These are phyloP conservation scores for Fusarium incarnatum DNA, from an alignment of 2,329 filamentous ascomycete species.

Conservation along the genomic window DNA sequence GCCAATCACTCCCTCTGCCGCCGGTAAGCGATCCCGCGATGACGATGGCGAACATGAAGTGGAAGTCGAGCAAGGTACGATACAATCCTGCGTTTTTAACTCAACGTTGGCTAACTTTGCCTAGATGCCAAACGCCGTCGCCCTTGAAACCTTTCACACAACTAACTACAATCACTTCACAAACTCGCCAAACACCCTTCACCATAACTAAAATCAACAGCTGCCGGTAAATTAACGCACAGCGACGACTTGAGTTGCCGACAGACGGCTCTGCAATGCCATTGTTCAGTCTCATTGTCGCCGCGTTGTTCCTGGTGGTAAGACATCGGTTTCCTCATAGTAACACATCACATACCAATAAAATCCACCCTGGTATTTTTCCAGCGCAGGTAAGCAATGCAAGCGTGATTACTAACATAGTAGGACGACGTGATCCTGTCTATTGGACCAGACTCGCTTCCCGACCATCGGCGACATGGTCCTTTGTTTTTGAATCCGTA, in stretches of 20 bases:
- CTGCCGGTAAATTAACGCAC: constrained; percentile 15
- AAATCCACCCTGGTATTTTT: neutral
- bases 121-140: constrained; percentile 65
- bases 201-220: constrained; percentile 20
- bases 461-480: constrained; percentile 9
- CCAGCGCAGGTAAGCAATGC: constrained; percentile 32
- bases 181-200: constrained; percentile 16
- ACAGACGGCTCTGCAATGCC: neutral
- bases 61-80: constrained; percentile 52
- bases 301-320: constrained; percentile 39
- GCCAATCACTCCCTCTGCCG: constrained; percentile 35
- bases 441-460: neutral
- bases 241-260: neutral
- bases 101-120: constrained; percentile 47
- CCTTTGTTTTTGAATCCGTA: constrained; percentile 24
- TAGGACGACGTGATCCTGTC: constrained; percentile 29
- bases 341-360: constrained; percentile 7
- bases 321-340: constrained; percentile 30
- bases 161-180: constrained; percentile 34
- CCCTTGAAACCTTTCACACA: constrained; percentile 43
- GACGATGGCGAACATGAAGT: constrained; percentile 47
- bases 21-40: constrained; percentile 47
- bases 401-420: constrained; percentile 31
- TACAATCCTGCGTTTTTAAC: neutral
- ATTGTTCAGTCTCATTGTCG: constrained; percentile 6